Percentiles rank a stretch among this genome's conserved stretches.
Evolutionary conservation across 495 filamentous ascomycete genomes (phyloP).

Genomic region (Penicillium tannophilum): DNA sequence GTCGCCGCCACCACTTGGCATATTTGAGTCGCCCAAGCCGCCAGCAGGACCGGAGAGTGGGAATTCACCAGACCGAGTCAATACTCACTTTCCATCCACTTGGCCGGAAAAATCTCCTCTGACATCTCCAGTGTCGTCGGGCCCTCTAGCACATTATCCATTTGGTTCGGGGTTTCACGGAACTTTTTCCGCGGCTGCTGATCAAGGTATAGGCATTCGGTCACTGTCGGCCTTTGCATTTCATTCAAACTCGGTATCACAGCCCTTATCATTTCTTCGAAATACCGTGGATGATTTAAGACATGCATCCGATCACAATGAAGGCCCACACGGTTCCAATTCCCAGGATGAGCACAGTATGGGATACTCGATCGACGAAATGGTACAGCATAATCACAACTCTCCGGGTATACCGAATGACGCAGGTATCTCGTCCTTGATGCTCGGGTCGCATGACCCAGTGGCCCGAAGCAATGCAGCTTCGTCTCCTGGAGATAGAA

Average conservation of each 20-base stretch:
- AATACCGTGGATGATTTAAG: conserved; percentile 25
- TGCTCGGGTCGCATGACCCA: conserved; percentile 6
- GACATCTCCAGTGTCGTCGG: conserved; percentile 17
- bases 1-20: conserved; percentile 22
- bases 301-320: conserved; percentile 16
- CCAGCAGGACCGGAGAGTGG: conserved; percentile 26
- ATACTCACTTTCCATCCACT: conserved; percentile 20
- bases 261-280: conserved; percentile 42
- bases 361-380: neutral
- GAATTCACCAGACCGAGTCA: conserved; percentile 22
- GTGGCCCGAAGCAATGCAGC: conserved; percentile 5
- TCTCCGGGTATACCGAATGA: neutral
- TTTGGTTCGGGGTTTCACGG: conserved; percentile 26
- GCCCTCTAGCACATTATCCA: conserved; percentile 20
- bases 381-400: neutral
- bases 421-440: conserved; percentile 4
- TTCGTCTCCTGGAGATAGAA: conserved; percentile 8
- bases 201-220: conserved; percentile 33
- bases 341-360: conserved; percentile 15
- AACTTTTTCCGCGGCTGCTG: conserved; percentile 29
- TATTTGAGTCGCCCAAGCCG: conserved; percentile 34
- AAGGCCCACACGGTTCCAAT: conserved; percentile 3
- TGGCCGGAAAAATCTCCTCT: conserved; percentile 32
- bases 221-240: conserved; percentile 37
- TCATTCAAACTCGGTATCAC: conserved; percentile 33